These are phyloP conservation scores for Pterocarpus santalinus DNA, from an alignment of 306 rosid species.

Conservation along the genomic window DNA sequence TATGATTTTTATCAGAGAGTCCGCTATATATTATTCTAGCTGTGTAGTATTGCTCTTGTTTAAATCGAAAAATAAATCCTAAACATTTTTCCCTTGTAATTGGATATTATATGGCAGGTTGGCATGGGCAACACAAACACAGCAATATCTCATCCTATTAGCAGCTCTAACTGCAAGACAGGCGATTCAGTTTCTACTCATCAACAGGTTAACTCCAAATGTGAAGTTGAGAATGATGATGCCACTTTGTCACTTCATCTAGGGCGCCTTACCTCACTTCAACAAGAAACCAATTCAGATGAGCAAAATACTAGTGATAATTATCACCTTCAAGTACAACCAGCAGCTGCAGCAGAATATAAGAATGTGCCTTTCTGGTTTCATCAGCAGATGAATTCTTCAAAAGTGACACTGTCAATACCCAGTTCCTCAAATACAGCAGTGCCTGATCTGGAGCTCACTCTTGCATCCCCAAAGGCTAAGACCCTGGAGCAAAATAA, in stretches of 20 bases:
- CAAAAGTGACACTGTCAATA: background rate
- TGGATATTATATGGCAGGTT: constrained; percentile 50
- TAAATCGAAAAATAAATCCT: too few species aligned
- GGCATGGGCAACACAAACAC: constrained; percentile 43
- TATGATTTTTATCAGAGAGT: too few species aligned
- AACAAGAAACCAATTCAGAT: constrained; percentile 27
- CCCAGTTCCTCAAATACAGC: constrained; percentile 35
- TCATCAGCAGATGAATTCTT: constrained; percentile 54
- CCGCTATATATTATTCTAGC: too few species aligned
- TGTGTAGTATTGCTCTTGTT: too few species aligned
- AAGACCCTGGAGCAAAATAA: constrained; percentile 53
- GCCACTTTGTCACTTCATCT: constrained; percentile 38
- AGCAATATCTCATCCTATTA: background rate
- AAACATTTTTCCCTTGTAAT: background rate
- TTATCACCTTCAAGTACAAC: too few species aligned
- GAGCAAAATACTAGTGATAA: constrained; percentile 31
- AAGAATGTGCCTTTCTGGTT: constrained; percentile 44
- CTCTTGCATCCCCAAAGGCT: constrained; percentile 59
- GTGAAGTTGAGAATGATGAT: constrained; percentile 14
- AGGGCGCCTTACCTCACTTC: background rate
- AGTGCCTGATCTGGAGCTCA: constrained; percentile 66
- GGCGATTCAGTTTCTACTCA: constrained; percentile 5
- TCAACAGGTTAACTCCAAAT: background rate
- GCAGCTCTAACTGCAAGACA: constrained; percentile 12
- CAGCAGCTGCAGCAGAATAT: background rate